These are phyloP conservation scores for Kwoniella heveanensis DNA, from an alignment of 768 basidiomycete species.

Conservation along the genomic window DNA sequence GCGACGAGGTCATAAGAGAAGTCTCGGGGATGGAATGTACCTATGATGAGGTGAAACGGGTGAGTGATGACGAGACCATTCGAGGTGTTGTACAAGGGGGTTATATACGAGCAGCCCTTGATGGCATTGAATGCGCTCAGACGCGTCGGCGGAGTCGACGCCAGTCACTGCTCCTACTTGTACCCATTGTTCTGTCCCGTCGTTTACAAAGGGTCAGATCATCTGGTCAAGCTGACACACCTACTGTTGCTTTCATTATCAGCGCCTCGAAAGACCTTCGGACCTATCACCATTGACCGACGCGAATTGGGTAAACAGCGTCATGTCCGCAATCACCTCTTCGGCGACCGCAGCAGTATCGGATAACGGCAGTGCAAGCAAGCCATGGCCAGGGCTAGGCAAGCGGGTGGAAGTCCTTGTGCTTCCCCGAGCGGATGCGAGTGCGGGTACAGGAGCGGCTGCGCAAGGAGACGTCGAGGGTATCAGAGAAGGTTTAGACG, in stretches of 20 bases:
- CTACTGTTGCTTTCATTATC: too few relatives aligned
- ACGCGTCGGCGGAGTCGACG: too few relatives aligned
- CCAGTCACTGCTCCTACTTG: too few relatives aligned
- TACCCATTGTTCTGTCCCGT: too few relatives aligned
- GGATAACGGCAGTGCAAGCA: slow-evolving; percentile 73
- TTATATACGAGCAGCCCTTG: too few relatives aligned
- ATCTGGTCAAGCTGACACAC: too few relatives aligned
- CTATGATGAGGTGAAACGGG: slow-evolving; percentile 76
- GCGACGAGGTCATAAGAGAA: slow-evolving; percentile 68
- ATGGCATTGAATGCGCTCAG: too few relatives aligned
- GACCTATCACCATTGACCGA: slow-evolving; percentile 90
- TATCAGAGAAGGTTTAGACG: slow-evolving; percentile 11
- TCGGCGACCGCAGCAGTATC: too few relatives aligned
- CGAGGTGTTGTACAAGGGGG: too few relatives aligned
- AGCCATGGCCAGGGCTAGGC: slow-evolving; percentile 82
- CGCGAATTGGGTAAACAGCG: slow-evolving; percentile 67
- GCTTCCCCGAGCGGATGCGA: slow-evolving; percentile 36
- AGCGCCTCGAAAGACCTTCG: slow-evolving; percentile 56
- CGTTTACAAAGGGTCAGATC: too few relatives aligned
- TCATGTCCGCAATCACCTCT: slow-evolving; percentile 29
- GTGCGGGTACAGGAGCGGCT: too few relatives aligned
- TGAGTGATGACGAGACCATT: too few relatives aligned
- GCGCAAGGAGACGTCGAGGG: slow-evolving; percentile 19
- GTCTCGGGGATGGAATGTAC: slow-evolving; percentile 86
- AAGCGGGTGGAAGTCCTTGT: slow-evolving; percentile 63